A percentile compares a stretch with the other conserved stretches of the same genome.
These are phyloP conservation scores for Dunaliella salina DNA, from an alignment of 163 green algal genomes.

Conservation along the genomic window DNA sequence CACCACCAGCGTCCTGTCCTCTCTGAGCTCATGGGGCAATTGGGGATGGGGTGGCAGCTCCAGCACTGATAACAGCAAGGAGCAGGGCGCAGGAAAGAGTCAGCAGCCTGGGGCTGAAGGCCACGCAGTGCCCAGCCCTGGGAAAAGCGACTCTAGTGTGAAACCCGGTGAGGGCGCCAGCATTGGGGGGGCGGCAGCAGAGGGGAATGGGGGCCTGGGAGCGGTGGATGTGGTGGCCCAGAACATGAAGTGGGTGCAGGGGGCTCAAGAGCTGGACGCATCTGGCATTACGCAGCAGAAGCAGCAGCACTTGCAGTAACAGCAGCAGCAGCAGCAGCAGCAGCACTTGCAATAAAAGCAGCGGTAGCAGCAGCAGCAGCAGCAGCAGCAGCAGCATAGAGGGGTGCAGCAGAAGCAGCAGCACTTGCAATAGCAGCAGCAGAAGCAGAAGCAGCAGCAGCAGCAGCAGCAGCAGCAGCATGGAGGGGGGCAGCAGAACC, in stretches of 20 bases:
- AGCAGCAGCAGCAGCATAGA: not conserved
- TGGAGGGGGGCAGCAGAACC: too few relatives aligned
- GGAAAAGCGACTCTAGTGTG: not conserved
- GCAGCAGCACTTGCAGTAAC: not conserved
- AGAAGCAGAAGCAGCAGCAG: not conserved
- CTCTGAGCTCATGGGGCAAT: conserved; percentile 20
- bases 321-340: not conserved
- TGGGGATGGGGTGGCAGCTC: conserved; percentile 10
- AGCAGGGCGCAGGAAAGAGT: not conserved
- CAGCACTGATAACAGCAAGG: not conserved
- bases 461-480: too few relatives aligned
- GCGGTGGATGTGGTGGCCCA: not conserved
- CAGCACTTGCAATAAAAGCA: not conserved
- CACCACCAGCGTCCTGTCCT: conserved; percentile 16
- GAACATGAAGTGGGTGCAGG: not conserved
- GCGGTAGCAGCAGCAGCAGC: not conserved
- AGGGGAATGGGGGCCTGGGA: not conserved
- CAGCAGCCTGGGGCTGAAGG: not conserved
- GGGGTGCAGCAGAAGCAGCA: not conserved
- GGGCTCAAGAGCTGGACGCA: not conserved
- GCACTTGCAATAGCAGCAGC: not conserved
- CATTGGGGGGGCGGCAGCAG: not conserved
- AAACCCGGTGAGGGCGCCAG: not conserved
- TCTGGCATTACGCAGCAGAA: not conserved
- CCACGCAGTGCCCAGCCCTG: not conserved